Base-by-base conservation (phyloP, 2,329 filamentous ascomycete genomes). In the Apiospora malaysiana region DNA sequence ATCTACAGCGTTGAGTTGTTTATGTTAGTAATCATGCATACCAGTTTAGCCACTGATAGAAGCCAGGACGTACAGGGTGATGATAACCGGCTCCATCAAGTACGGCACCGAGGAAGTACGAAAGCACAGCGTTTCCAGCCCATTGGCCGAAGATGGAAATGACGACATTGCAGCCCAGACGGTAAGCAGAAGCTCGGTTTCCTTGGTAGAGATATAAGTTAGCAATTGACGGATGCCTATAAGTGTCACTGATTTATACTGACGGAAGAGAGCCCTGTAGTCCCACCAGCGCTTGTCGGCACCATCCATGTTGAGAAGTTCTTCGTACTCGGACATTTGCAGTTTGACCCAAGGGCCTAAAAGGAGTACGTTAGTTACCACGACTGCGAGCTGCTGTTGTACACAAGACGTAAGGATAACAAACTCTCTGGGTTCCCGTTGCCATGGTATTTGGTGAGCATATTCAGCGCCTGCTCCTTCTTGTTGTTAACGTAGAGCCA, bases 1-100 rank as follows among this genome's bases (percentile, higher is more conserved):
- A 81, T 78, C 56, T 63, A n/a, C 32, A 14, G 8, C n/a, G 10
- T 16, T 5, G 8, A 7, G 1, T 14, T 18, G 6, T 18, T 6
- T 18, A 40, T 9, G 51, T 63, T 10, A 63, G 56, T 6, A 59
- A 12, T 5, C 18, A 14, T 8, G 23, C 1, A 9, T 6, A 10
- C n/a, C n/a, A n/a, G n/a, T n/a, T n/a, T n/a, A n/a, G n/a, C n/a
- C n/a, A n/a, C n/a, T n/a, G n/a, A n/a, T n/a, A n/a, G n/a, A n/a
- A n/a, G 8, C 4, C 1, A 9, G 7, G 18, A 40, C 32, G 8
- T 63, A 63, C 56, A 7, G 73, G 72, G 66, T 81, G 77, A 1
- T 77, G 82, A 74, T 86, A 82, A 25, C 88, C 88, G 66, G 86
- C 86, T 3, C 84, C 85, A 69, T 84, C 80, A 66, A 89, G 81